Conservation (phyloP, 768 basidiomycete species). For the Infundibulicybe gibba region DNA sequence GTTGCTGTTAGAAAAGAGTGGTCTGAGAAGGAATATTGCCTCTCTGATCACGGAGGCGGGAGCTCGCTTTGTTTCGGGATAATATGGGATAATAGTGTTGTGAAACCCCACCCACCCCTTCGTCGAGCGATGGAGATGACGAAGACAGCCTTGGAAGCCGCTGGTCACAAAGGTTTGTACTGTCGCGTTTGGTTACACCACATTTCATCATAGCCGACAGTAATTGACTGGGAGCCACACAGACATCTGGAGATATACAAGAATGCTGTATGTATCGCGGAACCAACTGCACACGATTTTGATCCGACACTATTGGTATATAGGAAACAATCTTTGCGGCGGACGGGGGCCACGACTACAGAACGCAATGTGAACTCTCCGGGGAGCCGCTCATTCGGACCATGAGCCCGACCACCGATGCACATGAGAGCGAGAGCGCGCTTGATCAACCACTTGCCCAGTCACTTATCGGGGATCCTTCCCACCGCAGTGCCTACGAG, state of each 20-base stretch:
- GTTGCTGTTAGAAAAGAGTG: conserved; percentile 44
- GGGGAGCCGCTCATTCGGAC: conserved; percentile 61
- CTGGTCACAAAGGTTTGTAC: conserved; percentile 42
- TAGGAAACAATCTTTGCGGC: conserved; percentile 48
- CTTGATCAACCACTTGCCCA: conserved; percentile 40
- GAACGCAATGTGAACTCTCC: conserved; percentile 33
- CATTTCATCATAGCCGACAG: conserved; percentile 25
- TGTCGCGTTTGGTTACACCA: conserved; percentile 5
- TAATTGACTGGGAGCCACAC: conserved; percentile 62
- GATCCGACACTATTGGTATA: conserved; percentile 7
- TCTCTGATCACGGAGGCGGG: conserved; percentile 43
- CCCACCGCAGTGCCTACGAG: conserved; percentile 37
- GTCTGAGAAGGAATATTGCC: conserved; percentile 38
- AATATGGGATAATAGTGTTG: conserved; percentile 46
- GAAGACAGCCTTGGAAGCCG: conserved; percentile 39
- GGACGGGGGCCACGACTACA: conserved; percentile 49
- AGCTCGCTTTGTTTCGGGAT: conserved; percentile 44
- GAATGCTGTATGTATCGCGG: conserved; percentile 25
- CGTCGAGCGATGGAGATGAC: conserved; percentile 45
- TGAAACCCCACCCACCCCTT: conserved; percentile 48
- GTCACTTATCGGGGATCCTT: conserved; percentile 39
- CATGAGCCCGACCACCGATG: conserved; percentile 37
- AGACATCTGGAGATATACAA: conserved; percentile 50
- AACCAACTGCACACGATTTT: neutral
- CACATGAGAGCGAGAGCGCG: conserved; percentile 14